Conservation (phyloP, 2,329 filamentous ascomycete species). For the Ramichloridium luteum region DNA sequence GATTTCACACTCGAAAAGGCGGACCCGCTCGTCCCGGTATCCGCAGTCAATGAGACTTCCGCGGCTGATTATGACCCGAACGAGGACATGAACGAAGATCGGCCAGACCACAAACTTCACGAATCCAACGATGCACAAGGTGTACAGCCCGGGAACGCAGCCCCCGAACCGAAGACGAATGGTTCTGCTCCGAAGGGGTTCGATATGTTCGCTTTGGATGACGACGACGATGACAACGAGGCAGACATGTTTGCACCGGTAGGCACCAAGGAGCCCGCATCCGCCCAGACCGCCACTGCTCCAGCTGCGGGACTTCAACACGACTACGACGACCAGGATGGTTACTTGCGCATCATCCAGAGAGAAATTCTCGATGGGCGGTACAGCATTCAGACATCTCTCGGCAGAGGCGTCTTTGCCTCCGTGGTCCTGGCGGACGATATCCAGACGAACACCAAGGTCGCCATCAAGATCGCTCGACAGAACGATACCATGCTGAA, state of each 20-base stretch:
- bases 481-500: conserved; percentile 68
- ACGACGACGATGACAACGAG: conserved; percentile 64
- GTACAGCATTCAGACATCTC: conserved; percentile 75
- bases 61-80: conserved; percentile 88
- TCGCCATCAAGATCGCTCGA: conserved; percentile 95
- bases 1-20: background rate
- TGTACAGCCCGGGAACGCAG: conserved; percentile 1
- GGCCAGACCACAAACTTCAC: conserved; percentile 20
- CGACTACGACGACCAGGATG: conserved; percentile 86
- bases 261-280: conserved; percentile 29
- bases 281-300: conserved; percentile 42
- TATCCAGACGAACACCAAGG: conserved; percentile 53
- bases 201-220: conserved; percentile 52
- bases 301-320: conserved; percentile 67
- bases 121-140: conserved; percentile 18
- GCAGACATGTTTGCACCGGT: conserved; percentile 83
- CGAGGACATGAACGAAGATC: conserved; percentile 73
- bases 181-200: conserved; percentile 32
- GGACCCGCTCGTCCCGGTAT: conserved; percentile 25
- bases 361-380: conserved; percentile 81
- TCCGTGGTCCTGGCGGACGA: conserved; percentile 85
- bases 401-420: conserved; percentile 93
- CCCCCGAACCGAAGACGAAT: conserved; percentile 6
- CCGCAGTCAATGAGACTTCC: conserved; percentile 36
- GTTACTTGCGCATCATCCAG: conserved; percentile 89